Evolutionary conservation across 495 filamentous ascomycete genomes (phyloP).

Genomic region (Annulohypoxylon maeteangense): DNA sequence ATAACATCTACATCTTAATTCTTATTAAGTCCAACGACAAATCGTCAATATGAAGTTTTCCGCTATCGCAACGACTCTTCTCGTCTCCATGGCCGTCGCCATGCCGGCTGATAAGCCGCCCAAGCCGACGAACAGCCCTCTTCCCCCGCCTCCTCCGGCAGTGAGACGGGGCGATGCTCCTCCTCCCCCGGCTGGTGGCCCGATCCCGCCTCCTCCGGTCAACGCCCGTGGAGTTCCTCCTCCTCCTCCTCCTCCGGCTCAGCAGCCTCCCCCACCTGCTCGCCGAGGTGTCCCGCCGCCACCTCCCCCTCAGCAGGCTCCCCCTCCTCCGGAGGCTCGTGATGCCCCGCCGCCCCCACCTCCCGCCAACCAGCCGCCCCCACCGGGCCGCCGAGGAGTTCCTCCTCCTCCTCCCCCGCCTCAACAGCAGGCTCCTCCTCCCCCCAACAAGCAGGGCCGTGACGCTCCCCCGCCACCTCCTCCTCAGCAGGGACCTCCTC

Average conservation of each 20-base stretch:
- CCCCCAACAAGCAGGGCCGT: background rate
- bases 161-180: background rate
- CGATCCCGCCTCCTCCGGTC: background rate
- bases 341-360: background rate
- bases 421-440: background rate
- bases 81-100: slow-evolving; percentile 6
- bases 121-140: background rate
- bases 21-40: background rate
- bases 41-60: slow-evolving; percentile 9
- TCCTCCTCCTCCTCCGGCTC: background rate
- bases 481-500: background rate
- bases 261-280: background rate
- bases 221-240: background rate
- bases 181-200: background rate
- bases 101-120: slow-evolving; percentile 4
- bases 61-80: slow-evolving; percentile 2
- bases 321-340: background rate
- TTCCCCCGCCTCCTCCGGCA: slow-evolving; percentile 7
- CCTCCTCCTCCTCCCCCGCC: background rate
- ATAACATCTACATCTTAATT: background rate
- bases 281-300: background rate
- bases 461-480: background rate
- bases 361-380: background rate
- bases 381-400: background rate
- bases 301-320: background rate